These are phyloP conservation scores for Stemphylium lycopersici DNA, from an alignment of 2,329 filamentous ascomycete species.

Conservation along the genomic window DNA sequence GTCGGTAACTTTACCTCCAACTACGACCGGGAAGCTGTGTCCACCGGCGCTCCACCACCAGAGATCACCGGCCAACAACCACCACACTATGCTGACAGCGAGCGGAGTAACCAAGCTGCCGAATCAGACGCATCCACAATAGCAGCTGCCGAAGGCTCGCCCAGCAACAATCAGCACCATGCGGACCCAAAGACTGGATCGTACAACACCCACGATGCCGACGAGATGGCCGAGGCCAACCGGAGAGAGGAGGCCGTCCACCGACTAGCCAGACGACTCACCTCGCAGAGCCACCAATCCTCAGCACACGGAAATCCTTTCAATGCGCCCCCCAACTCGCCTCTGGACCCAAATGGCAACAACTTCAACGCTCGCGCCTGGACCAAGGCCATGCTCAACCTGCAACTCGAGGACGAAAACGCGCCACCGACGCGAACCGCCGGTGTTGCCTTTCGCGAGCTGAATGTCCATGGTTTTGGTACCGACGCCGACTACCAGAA, in stretches of 20 bases:
- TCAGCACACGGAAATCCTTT: slow-evolving; percentile 48
- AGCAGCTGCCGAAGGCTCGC: slow-evolving; percentile 33
- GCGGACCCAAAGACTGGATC: slow-evolving; percentile 26
- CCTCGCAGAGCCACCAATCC: slow-evolving; percentile 48
- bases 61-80: slow-evolving; percentile 32
- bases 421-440: slow-evolving; percentile 52
- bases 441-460: slow-evolving; percentile 54
- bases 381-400: slow-evolving; percentile 58
- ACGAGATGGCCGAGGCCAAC: slow-evolving; percentile 26
- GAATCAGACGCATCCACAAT: slow-evolving; percentile 45
- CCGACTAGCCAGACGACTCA: slow-evolving; percentile 52
- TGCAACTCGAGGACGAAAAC: slow-evolving; percentile 51
- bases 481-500: slow-evolving; percentile 59
- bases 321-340: slow-evolving; percentile 49
- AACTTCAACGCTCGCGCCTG: slow-evolving; percentile 57
- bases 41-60: slow-evolving; percentile 42
- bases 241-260: slow-evolving; percentile 47
- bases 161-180: slow-evolving; percentile 25
- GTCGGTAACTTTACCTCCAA: slow-evolving; percentile 54
- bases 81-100: slow-evolving; percentile 20
- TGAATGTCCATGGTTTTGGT: slow-evolving; percentile 58
- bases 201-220: slow-evolving; percentile 30
- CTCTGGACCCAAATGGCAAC: slow-evolving; percentile 54
- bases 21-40: slow-evolving; percentile 49
- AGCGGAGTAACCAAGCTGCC: slow-evolving; percentile 19